Base-by-base conservation (phyloP, 2,329 filamentous ascomycete species). In the Xylaria digitata region DNA sequence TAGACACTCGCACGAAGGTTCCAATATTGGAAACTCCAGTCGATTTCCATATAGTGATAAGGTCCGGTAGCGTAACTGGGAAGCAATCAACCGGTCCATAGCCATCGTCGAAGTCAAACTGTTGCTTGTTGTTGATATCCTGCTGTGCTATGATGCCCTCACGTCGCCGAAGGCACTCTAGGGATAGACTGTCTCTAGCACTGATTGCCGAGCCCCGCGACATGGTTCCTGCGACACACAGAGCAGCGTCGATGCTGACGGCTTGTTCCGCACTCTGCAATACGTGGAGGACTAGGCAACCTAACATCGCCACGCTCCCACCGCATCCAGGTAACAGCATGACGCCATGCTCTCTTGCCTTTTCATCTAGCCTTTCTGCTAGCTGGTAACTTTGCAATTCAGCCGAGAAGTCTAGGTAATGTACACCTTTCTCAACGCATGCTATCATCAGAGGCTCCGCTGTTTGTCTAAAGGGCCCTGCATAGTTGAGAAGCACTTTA, bases 241-340 rank as follows among this genome's bases (percentile, higher is more conserved):
- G 63, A 7, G 72, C 67, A 13, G 71, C 52, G 23, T 74, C 71
- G 26, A 74, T 66, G 11, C 62, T 60, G n/a, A 15, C 26, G 1
- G 61, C 54, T n/a, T 45, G 43, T 30, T 55, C n/a, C 13, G 61
- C 23, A 23, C 11, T 19, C 7, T 57, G 50, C 2, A 68, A 1
- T 7, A 45, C 67, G 32, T 67, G 52, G 19, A 34, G 63, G 2
- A 63, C 61, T 1, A 74, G 57, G 30, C 66, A 71, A 9, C 67
- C 72, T 3, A 74, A 53, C 66, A 73, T 70, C 17, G 71, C 62
- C 11, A 70, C 72, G 45, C 70, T 71, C 6, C 72, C 72, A 17
- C 71, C 72, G 50, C 69, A 70, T 6, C 72, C 72, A 9, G 72
- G 72, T 17, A 73, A 32, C 7, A 74, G 66, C 68, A 74, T 69